Conservation (phyloP, 2,329 filamentous ascomycete genomes). For the Trichophyton rubrum region DNA sequence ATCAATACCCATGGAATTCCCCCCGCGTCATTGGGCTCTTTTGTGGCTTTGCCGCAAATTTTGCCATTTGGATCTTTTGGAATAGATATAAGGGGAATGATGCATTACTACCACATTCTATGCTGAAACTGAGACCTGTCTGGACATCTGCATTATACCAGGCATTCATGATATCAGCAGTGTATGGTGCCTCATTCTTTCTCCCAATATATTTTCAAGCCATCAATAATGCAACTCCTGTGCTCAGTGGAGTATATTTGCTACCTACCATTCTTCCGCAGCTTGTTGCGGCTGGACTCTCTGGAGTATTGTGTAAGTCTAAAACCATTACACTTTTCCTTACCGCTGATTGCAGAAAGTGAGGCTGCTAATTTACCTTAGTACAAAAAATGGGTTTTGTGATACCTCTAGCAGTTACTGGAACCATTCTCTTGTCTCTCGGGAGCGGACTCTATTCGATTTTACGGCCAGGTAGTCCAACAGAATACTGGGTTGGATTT, state of each 20-base stretch:
- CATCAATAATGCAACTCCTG: constrained; percentile 24
- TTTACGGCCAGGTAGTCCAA: constrained; percentile 15
- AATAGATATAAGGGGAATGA: constrained; percentile 24
- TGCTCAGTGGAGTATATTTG: constrained; percentile 29
- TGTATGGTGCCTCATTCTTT: constrained; percentile 19
- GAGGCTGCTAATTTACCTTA: neutral
- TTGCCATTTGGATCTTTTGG: constrained; percentile 25
- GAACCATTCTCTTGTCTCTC: constrained; percentile 20
- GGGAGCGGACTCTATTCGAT: constrained; percentile 24
- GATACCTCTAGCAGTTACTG: constrained; percentile 20
- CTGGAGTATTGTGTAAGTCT: constrained; percentile 12
- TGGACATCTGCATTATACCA: neutral
- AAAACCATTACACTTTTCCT: too few species aligned
- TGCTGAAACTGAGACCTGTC: constrained; percentile 25
- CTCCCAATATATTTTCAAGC: constrained; percentile 33
- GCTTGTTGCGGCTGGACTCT: constrained; percentile 13
- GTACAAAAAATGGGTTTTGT: neutral
- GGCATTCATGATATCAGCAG: neutral
- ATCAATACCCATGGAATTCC: constrained; percentile 23
- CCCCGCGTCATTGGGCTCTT: constrained; percentile 26
- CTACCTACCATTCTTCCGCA: constrained; percentile 25
- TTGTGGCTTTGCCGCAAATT: constrained; percentile 19
- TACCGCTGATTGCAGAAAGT: too few species aligned
- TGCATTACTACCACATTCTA: constrained; percentile 28
- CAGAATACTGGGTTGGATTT: constrained; percentile 21